Conservation (phyloP, 495 filamentous ascomycete genomes). For the Penicillium chermesinum region DNA sequence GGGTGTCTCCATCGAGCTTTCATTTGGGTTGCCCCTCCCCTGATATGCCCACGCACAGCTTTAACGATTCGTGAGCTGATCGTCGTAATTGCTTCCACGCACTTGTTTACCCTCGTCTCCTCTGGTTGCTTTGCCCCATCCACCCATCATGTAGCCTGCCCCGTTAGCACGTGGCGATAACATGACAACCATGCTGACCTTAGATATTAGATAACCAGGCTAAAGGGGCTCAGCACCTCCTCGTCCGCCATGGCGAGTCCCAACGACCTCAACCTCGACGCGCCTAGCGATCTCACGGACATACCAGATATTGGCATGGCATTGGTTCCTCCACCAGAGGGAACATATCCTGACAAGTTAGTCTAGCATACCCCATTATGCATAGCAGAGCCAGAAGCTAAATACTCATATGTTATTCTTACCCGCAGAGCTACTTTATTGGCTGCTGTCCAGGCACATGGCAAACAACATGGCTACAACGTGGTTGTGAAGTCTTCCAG, state of each 20-base stretch:
- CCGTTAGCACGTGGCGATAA: background rate
- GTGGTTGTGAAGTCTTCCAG: slow-evolving; percentile 47
- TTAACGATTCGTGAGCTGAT: slow-evolving; percentile 18
- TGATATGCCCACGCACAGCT: slow-evolving; percentile 41
- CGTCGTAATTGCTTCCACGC: slow-evolving; percentile 40
- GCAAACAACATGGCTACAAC: slow-evolving; percentile 44
- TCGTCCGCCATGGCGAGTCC: slow-evolving; percentile 37
- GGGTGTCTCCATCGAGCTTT: slow-evolving; percentile 7
- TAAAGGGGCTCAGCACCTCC: slow-evolving; percentile 10
- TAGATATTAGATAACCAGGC: slow-evolving; percentile 1
- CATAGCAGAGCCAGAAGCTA: background rate
- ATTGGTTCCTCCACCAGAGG: slow-evolving; percentile 40
- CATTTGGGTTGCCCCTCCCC: background rate
- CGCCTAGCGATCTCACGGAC: slow-evolving; percentile 45
- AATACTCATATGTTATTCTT: slow-evolving; percentile 1
- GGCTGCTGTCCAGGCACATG: slow-evolving; percentile 40
- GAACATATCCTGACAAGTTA: slow-evolving; percentile 45
- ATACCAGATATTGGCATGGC: slow-evolving; percentile 44
- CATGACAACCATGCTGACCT: background rate
- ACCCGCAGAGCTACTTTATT: slow-evolving; percentile 31
- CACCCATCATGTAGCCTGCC: background rate
- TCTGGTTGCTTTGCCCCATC: slow-evolving; percentile 7
- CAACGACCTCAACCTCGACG: slow-evolving; percentile 43
- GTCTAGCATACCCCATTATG: slow-evolving; percentile 4
- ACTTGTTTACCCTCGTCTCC: slow-evolving; percentile 26